Conservation (phyloP, 73 alveolate genomes). For the Paramecium primaurelia region DNA sequence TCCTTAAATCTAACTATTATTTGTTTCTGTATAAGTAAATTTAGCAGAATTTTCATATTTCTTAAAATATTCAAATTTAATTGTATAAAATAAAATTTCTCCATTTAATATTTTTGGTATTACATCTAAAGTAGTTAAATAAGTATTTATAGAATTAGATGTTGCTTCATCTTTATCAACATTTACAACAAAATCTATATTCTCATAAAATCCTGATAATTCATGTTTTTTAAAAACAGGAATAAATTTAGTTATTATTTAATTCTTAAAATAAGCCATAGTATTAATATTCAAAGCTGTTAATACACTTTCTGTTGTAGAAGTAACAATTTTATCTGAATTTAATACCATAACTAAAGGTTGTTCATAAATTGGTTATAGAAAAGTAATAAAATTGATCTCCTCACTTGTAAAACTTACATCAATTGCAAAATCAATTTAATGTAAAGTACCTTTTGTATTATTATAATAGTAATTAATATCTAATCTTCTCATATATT, state of each 20-base stretch:
- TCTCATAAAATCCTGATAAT: background rate
- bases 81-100: background rate
- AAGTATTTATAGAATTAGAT: background rate
- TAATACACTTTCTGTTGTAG: background rate
- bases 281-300: background rate
- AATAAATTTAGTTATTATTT: background rate
- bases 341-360: background rate
- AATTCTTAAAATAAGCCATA: background rate
- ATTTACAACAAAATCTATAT: background rate
- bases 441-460: background rate
- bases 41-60: background rate
- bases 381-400: background rate
- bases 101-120: background rate
- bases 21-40: background rate
- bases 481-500: background rate
- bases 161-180: background rate
- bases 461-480: background rate
- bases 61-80: background rate
- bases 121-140: background rate
- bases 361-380: background rate
- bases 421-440: background rate
- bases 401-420: conserved; percentile 9
- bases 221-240: background rate
- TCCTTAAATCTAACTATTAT: background rate
- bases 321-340: background rate